Conservation (phyloP, 2,329 filamentous ascomycete species). For the Phaeoacremonium minimum region DNA sequence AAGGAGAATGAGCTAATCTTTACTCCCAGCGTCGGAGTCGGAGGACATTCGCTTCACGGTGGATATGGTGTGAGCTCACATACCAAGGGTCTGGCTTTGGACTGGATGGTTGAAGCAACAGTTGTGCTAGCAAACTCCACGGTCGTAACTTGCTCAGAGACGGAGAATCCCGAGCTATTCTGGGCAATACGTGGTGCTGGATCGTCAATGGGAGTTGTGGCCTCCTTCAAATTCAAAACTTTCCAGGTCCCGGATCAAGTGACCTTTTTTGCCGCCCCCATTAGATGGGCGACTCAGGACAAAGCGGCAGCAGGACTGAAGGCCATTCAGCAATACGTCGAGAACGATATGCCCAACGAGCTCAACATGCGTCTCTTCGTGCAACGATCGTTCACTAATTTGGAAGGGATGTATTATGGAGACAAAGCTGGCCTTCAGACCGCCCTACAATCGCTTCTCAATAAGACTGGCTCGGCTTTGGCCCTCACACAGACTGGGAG, state of each 20-base stretch:
- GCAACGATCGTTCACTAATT: conserved; percentile 23
- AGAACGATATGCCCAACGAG: conserved; percentile 29
- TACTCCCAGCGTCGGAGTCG: conserved; percentile 29
- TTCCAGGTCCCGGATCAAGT: conserved; percentile 27
- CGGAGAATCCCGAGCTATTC: conserved; percentile 32
- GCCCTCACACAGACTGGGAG: conserved; percentile 21
- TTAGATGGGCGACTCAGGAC: conserved; percentile 20
- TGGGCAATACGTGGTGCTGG: conserved; percentile 38
- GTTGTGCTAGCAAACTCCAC: conserved; percentile 32
- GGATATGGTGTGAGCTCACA: conserved; percentile 32
- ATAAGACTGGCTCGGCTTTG: conserved; percentile 25
- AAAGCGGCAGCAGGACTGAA: conserved; percentile 18
- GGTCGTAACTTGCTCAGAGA: conserved; percentile 23
- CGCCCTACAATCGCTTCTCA: conserved; percentile 26
- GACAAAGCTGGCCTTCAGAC: conserved; percentile 24
- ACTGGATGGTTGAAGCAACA: conserved; percentile 28
- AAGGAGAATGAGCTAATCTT: neutral
- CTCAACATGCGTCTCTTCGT: conserved; percentile 36
- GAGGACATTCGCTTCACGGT: conserved; percentile 33
- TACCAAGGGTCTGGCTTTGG: conserved; percentile 25
- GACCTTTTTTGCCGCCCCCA: conserved; percentile 22
- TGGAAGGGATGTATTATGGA: conserved; percentile 33
- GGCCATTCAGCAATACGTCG: conserved; percentile 22
- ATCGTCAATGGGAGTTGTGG: conserved; percentile 32
- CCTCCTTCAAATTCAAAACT: conserved; percentile 33